These are phyloP conservation scores for Cladosporium sp. DNA, from an alignment of 2,329 filamentous ascomycete genomes.

Conservation along the genomic window DNA sequence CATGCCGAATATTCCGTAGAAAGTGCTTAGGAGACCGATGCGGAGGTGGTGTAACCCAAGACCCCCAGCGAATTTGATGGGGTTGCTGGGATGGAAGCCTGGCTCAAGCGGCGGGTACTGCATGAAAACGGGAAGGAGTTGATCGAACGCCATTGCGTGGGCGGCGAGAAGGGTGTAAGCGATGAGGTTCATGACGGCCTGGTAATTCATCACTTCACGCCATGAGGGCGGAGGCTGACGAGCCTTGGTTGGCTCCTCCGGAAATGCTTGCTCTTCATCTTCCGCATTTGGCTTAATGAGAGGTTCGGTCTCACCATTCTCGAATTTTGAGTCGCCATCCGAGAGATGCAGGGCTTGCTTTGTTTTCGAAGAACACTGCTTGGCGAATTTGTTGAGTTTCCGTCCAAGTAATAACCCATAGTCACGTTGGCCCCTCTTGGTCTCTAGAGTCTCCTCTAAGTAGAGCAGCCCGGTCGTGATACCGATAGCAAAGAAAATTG, in stretches of 20 bases:
- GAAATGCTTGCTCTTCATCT: slow-evolving; percentile 18
- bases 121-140: slow-evolving; percentile 81
- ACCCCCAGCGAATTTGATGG: slow-evolving; percentile 76
- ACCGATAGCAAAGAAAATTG: slow-evolving; percentile 70
- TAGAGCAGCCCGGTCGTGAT: slow-evolving; percentile 70
- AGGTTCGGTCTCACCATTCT: slow-evolving; percentile 13
- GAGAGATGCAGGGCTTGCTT: slow-evolving; percentile 6
- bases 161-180: slow-evolving; percentile 76
- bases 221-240: slow-evolving; percentile 36
- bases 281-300: slow-evolving; percentile 18
- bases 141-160: slow-evolving; percentile 79
- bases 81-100: slow-evolving; percentile 48
- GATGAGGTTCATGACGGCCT: slow-evolving; percentile 68
- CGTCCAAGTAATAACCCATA: slow-evolving; percentile 70
- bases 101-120: slow-evolving; percentile 62
- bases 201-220: slow-evolving; percentile 63
- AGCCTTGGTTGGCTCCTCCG: slow-evolving; percentile 15
- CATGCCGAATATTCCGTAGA: slow-evolving; percentile 74
- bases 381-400: slow-evolving; percentile 42
- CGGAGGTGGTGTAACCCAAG: slow-evolving; percentile 66
- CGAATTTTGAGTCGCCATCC: background rate
- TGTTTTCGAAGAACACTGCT: background rate
- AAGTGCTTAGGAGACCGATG: slow-evolving; percentile 80
- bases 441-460: slow-evolving; percentile 76
- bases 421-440: slow-evolving; percentile 61